Base-by-base conservation (phyloP, 2,329 filamentous ascomycete species). In the Alternaria ethzedia region DNA sequence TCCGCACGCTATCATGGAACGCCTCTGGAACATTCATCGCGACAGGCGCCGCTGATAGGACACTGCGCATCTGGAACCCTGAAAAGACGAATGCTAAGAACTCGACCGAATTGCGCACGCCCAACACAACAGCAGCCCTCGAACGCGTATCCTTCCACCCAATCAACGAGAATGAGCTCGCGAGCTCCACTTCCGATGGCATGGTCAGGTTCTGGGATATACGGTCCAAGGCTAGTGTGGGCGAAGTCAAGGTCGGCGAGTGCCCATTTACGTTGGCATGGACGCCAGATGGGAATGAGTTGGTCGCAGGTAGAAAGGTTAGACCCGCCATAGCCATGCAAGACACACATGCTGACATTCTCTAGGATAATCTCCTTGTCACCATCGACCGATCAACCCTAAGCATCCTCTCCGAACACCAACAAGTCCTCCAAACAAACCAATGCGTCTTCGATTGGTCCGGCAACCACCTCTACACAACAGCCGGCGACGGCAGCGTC, bases 1-100 rank as follows among this genome's bases (percentile, higher is more conserved):
- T 96, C 60, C 89, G 92, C 44, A 90, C 91, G 2, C 90, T 98
- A 69, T 90, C 92, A 43, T 98, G 95, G 95, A 97, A 95, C 69
- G 92, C 94, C 0, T 84, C 92, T 0, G 94, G 95, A 32, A 91
- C 88, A 9, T 84, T 96, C 63, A 89, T 98, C 64, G 95, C 95
- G 1, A 96, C 94, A 0, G 94, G 93, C 4, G 87, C 90, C 6
- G 83, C 85, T 23, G 90, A 93, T 74, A 88, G 87, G 70, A 91
- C 87, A 9, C 80, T 95, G 57, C 88, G 92, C 72, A 90, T 94
- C 51, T 95, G 92, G 92, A 94, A 94, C 70, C 90, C 91, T 1
- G 92, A 95, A 70, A 89, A 90, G 73, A 86, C 89, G 3, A 88
- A 91, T 69, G 87, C 91, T 41, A 90, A 90, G 69, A 89, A 90